Base-by-base conservation (phyloP, 2,329 filamentous ascomycete genomes). In the Stylonectria norvegica region DNA sequence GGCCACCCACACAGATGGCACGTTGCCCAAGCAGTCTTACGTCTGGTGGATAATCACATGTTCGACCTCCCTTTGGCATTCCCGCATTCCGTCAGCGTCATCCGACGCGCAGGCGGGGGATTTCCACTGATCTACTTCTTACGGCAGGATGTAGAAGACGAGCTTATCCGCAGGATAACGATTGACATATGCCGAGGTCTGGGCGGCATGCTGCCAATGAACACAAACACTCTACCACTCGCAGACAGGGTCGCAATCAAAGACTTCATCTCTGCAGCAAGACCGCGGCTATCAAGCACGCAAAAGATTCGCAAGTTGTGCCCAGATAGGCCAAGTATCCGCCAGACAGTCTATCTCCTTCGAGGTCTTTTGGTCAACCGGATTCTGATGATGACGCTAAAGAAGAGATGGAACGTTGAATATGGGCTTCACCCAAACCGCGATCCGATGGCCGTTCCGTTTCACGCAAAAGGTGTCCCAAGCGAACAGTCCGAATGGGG, bases 321-420 rank as follows among this genome's bases (percentile, higher is more conserved):
- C 5, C 49, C 51, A 5, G 53, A 56, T 9, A 52, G 47, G 5
- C 49, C 49, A 8, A 53, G 46, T 27, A 18, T 56, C 7, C 43
- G 40, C 8, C 53, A 56, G 30, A 42, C 49, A 2, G 32, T 84
- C 0, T 71, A 79, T 6, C 68, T 86, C 0, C 57, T 89, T 0
- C 75, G 84, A 0, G 85, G 85, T 0, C 62, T 88, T 0, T 56
- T 89, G 0, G 69, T 77, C 0, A 71, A 80, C 39, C 65, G 75
- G 0, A 78, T 89, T 3, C 58, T 89, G 0, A 54, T 77, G 1
- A 72, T 81, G 18, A 74, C 70, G 1, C 56, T 86, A 2, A 75
- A 76, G 37, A 86, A 85, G 56, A 65, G 80, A 4, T 86, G 76
- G 76, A 81, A 83, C 19, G 83, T 89, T 0, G 69, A 78, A 30